Conservation (phyloP, 2,329 filamentous ascomycete species). For the Fusarium staphyleae region DNA sequence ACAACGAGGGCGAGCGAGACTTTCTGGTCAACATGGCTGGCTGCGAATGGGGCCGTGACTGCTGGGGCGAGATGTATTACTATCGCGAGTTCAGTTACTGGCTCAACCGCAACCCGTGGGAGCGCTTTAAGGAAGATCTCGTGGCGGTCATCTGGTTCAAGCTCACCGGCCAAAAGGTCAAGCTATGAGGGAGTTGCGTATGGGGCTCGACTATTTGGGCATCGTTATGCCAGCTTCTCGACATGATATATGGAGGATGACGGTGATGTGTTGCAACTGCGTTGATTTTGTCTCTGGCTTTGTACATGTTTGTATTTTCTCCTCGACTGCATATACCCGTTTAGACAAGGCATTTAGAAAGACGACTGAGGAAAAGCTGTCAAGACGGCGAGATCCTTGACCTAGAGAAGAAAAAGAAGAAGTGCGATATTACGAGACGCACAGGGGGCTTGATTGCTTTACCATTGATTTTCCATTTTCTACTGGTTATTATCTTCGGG, state of each 20-base stretch:
- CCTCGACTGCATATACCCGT: slow-evolving; percentile 32
- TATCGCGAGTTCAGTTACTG: slow-evolving; percentile 91
- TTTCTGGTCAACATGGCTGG: slow-evolving; percentile 99
- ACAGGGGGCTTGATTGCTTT: neutral
- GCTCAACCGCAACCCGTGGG: slow-evolving; percentile 85
- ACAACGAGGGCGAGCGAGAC: slow-evolving; percentile 83
- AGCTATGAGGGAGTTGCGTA: slow-evolving; percentile 51
- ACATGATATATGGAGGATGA: slow-evolving; percentile 25
- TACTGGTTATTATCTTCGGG: neutral
- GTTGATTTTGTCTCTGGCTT: slow-evolving; percentile 20
- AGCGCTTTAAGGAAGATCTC: slow-evolving; percentile 74
- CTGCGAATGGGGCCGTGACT: slow-evolving; percentile 95
- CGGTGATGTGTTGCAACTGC: slow-evolving; percentile 12
- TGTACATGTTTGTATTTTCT: slow-evolving; percentile 31
- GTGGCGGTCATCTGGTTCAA: slow-evolving; percentile 68
- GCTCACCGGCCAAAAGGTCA: slow-evolving; percentile 67
- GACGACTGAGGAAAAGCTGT: slow-evolving; percentile 5
- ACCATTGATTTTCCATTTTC: neutral
- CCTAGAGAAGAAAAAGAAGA: slow-evolving; percentile 3
- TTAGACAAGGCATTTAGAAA: slow-evolving; percentile 36
- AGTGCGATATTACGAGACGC: neutral
- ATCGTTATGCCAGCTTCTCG: slow-evolving; percentile 14
- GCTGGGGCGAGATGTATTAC: slow-evolving; percentile 97
- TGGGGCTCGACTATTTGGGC: slow-evolving; percentile 4
- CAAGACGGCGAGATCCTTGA: slow-evolving; percentile 1